Evolutionary conservation across 805 yeast genomes (phyloP), one percentile per base, ranked within the genome.

Genomic region (Cyberlindnera mycetangii): DNA sequence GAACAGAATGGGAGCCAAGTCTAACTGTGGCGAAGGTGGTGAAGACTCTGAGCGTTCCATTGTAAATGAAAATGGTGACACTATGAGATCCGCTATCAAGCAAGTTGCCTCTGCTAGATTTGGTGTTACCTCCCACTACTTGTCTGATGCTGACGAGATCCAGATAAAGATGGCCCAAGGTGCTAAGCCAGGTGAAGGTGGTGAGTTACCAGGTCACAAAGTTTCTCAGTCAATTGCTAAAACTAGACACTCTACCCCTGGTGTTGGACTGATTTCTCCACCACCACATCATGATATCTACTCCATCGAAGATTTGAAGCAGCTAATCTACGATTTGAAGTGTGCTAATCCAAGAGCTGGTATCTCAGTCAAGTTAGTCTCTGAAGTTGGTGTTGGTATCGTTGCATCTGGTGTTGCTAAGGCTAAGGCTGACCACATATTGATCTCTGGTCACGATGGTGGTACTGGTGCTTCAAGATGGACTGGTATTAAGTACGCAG

Each of bases 121-220:
- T 61, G 99, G 99, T 74, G 99, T 92, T 41, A 92, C 99, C 4
- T 89, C 97, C 3, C 80, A 84, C 68, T 92, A 93, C 66, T 74
- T 92, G 58, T 81, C 97, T 30, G 98, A 92, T 69, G 96, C 98
- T 34, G 98, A 92, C 60, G 98, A 92, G 71, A 80, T 92, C 52
- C 99, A 92, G 70, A 93, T 92, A 67, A 92, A 92, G 72, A 89
- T 92, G 90, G 98, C 98, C 9, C 99, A 92, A 71, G 98, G 99
- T 71, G 99, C 99, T 44, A 92, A 92, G 70, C 98, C 98, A 10
- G 99, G 98, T 72, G 98, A 93, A 74, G 99, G 99, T 76, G 99
- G 99, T 76, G 98, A 93, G 69, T 75, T 57, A 31, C 53, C 54
- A 35, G 55, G 55, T 22, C 50, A 53, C 71, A 92, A 92, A 69